phyloP scores from a whole-genome alignment of 352 stramenopile species.

The Pythium volutum region DNA sequence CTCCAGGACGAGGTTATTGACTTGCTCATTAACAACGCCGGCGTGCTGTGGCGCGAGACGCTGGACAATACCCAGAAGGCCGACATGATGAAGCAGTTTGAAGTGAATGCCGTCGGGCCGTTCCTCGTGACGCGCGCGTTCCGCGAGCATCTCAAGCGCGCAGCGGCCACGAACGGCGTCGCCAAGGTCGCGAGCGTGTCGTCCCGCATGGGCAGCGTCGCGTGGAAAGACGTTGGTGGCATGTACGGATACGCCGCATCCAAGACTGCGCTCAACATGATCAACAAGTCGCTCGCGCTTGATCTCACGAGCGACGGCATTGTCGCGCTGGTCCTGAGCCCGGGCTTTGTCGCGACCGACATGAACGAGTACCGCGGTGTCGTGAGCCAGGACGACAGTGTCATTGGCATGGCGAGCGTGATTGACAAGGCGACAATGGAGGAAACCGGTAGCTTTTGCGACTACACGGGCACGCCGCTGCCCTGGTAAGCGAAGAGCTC shows the following conservation, averaged over 20 bases:
- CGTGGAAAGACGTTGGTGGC: slow-evolving; percentile 35
- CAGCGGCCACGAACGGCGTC: slow-evolving; percentile 11
- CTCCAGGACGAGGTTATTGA: slow-evolving; percentile 45
- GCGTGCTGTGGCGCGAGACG: slow-evolving; percentile 29
- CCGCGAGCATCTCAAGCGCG: slow-evolving; percentile 34
- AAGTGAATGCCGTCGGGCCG: slow-evolving; percentile 61
- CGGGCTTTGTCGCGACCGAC: slow-evolving; percentile 55
- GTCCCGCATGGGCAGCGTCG: slow-evolving; percentile 47
- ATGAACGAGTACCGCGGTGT: slow-evolving; percentile 48
- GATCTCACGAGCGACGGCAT: slow-evolving; percentile 47
- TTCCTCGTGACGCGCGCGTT: slow-evolving; percentile 58
- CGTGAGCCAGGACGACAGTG: slow-evolving; percentile 42
- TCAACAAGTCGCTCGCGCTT: slow-evolving; percentile 39
- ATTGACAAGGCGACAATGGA: slow-evolving; percentile 51
- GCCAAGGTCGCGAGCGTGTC: slow-evolving; percentile 38
- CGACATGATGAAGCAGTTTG: slow-evolving; percentile 50
- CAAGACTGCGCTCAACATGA: slow-evolving; percentile 69
- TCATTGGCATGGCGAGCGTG: slow-evolving; percentile 45
- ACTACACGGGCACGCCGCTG: slow-evolving; percentile 24
- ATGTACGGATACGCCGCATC: slow-evolving; percentile 66
- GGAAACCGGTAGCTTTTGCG: slow-evolving; percentile 37
- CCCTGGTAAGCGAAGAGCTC: slow-evolving; percentile 24
- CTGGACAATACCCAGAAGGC: slow-evolving; percentile 39
- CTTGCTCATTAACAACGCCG: slow-evolving; percentile 64
- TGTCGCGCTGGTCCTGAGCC: slow-evolving; percentile 35